Base-by-base conservation (phyloP, 306 rosid genomes). In the Vigna nakashimae region DNA sequence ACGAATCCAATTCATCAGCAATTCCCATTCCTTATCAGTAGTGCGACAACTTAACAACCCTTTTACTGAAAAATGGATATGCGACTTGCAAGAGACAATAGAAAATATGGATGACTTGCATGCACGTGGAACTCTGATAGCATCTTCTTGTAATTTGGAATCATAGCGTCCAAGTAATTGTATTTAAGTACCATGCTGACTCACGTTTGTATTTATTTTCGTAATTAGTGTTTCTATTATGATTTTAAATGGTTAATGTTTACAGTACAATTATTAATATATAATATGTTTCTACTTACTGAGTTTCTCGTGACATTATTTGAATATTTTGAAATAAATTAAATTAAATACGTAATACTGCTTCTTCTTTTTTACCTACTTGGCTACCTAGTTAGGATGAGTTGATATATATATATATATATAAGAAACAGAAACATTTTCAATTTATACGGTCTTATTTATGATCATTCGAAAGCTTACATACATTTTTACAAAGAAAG, bases 61-160 rank as follows among this genome's bases (percentile, higher is more conserved):
- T 62, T 75, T 77, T 32, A 36, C 73, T 24, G 55, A 16, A 73
- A 58, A 4, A 8, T 17, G 30, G 56, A 38, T 45, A 42, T 3
- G 15, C 46, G 9, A 42, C 46, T 42, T 42, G 46, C 7, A 0
- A 65, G 46, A 40, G 3, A 7, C 45, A 67, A 55, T 13, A 56
- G 68, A 53, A 17, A 77, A 65, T 65, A 16, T 50, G 17, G 43
- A 46, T 30, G 52, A 13, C 20, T 57, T 69, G 63, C 70, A 69
- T 58, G 76, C 82, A 78, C 70, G 76, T 78, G 82, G 9, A 69
- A 58, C 71, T 57, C 52, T 68, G 38, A 57, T n/a, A 58, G 53
- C 69, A 58, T 69, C 64, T 22, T 36, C 50, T 36, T 20, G 64
- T 76, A 4, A 36, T 50, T 58, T 73, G 68, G 9, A 43, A 58